phyloP scores from a whole-genome alignment of 106 monocot species.

The Apostasia shenzhenica region DNA sequence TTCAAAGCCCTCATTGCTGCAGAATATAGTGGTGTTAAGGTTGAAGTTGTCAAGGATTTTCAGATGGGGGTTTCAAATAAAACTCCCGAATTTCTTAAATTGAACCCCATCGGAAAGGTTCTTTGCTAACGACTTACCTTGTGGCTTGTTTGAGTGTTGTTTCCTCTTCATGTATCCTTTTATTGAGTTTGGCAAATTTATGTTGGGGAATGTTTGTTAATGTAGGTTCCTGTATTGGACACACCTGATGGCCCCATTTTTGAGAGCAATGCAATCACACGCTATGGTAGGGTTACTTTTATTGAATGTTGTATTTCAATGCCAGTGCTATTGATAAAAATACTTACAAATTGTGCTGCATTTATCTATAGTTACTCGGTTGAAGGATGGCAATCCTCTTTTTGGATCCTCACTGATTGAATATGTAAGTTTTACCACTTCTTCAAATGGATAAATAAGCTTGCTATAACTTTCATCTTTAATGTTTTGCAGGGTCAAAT shows the following conservation, averaged over 20 bases:
- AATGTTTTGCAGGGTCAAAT: slow-evolving; percentile 41
- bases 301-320: neutral
- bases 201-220: neutral
- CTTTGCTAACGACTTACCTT: neutral
- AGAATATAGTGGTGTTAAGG: slow-evolving; percentile 61
- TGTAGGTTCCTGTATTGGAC: slow-evolving; percentile 85
- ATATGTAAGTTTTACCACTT: slow-evolving; percentile 44
- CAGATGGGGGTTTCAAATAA: slow-evolving; percentile 85
- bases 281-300: slow-evolving; percentile 47
- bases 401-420: slow-evolving; percentile 74
- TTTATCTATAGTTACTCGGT: slow-evolving; percentile 48
- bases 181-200: neutral
- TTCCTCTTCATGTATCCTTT: neutral
- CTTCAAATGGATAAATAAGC: neutral
- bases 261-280: slow-evolving; percentile 90
- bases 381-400: slow-evolving; percentile 68
- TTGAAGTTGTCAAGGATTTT: slow-evolving; percentile 64
- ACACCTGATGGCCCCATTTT: slow-evolving; percentile 85
- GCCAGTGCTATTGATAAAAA: neutral
- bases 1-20: slow-evolving; percentile 81
- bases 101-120: slow-evolving; percentile 93
- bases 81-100: slow-evolving; percentile 73
- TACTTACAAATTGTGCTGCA: neutral
- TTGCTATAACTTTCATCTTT: neutral
- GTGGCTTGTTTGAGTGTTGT: neutral